These are phyloP conservation scores for Nitzschia sp. DNA, from an alignment of 108 stramenopile genomes.

Conservation along the genomic window DNA sequence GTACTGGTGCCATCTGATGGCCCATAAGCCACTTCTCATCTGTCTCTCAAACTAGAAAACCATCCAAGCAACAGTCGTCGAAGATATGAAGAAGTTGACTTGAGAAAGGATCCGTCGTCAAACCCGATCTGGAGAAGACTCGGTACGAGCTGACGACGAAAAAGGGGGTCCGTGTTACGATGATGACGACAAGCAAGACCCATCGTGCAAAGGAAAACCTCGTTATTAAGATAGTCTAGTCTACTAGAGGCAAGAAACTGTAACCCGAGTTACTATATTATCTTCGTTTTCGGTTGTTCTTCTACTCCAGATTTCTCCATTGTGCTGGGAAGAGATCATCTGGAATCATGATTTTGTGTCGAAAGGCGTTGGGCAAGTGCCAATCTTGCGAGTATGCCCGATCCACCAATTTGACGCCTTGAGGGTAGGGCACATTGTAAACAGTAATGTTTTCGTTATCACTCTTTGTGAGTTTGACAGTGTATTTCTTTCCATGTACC, in stretches of 20 bases:
- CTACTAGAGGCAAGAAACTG: too few relatives aligned
- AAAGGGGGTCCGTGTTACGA: neutral
- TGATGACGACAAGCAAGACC: constrained; percentile 17
- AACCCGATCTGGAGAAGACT: constrained; percentile 8
- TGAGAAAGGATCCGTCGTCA: constrained; percentile 16
- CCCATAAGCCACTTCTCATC: too few relatives aligned
- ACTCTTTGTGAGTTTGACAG: constrained; percentile 22
- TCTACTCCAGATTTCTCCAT: constrained; percentile 33
- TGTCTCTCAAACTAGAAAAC: too few relatives aligned
- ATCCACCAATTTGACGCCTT: constrained; percentile 38
- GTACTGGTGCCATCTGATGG: too few relatives aligned
- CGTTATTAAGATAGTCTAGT: constrained; percentile 5
- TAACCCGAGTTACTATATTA: too few relatives aligned
- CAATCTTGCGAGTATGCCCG: constrained; percentile 40
- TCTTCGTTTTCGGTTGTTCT: too few relatives aligned
- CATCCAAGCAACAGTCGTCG: neutral
- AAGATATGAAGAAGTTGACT: constrained; percentile 18
- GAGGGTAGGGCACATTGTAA: constrained; percentile 6
- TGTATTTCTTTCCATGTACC: constrained; percentile 8
- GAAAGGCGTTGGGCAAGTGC: constrained; percentile 55
- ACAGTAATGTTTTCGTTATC: constrained; percentile 10
- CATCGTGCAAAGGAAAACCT: constrained; percentile 22
- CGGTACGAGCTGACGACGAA: constrained; percentile 10
- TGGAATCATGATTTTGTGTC: constrained; percentile 51
- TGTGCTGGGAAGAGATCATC: constrained; percentile 49